Percentiles rank a stretch among this genome's conserved stretches.
phyloP scores from a whole-genome alignment of 208 protist genomes.

The Crithidia sp. region DNA sequence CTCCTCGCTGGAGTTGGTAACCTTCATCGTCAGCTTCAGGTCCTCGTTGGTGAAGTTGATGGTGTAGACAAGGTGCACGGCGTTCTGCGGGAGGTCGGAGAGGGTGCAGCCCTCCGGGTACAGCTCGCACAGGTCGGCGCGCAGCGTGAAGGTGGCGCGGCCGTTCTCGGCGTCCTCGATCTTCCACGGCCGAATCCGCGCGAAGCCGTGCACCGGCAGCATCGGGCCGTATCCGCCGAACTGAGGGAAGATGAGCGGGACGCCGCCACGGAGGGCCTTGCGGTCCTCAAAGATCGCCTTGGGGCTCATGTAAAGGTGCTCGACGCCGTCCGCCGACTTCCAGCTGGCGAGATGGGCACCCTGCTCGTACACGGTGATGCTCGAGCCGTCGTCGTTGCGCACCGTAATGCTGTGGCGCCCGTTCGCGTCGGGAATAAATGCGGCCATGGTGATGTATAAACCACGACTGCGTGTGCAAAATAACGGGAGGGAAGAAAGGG shows the following conservation, averaged over 20 bases:
- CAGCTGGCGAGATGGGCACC: conserved; percentile 91
- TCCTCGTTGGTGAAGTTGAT: conserved; percentile 70
- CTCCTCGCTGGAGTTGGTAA: conserved; percentile 61
- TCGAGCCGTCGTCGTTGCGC: conserved; percentile 67
- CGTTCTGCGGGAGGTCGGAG: conserved; percentile 34
- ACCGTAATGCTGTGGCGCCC: conserved; percentile 41
- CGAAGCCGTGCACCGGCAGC: conserved; percentile 79
- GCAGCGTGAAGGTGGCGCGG: conserved; percentile 42
- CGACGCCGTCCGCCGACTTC: conserved; percentile 56
- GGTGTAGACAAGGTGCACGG: conserved; percentile 54
- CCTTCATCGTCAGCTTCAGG: conserved; percentile 66
- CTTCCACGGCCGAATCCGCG: conserved; percentile 56
- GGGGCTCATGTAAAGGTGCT: conserved; percentile 84
- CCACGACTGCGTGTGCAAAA: too few relatives aligned
- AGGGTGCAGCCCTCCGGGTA: conserved; percentile 26
- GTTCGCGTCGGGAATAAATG: conserved; percentile 44
- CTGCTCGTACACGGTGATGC: conserved; percentile 80
- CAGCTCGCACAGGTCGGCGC: conserved; percentile 33
- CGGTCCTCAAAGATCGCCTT: conserved; percentile 72
- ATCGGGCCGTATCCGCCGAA: conserved; percentile 77
- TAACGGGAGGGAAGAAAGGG: too few relatives aligned
- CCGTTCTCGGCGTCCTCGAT: conserved; percentile 42
- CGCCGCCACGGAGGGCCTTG: conserved; percentile 84
- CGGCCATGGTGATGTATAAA: conserved; percentile 20
- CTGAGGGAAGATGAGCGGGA: conserved; percentile 91